These are phyloP conservation scores for Telopea speciosissima DNA, from an alignment of 177 flowering plant species.

Conservation along the genomic window DNA sequence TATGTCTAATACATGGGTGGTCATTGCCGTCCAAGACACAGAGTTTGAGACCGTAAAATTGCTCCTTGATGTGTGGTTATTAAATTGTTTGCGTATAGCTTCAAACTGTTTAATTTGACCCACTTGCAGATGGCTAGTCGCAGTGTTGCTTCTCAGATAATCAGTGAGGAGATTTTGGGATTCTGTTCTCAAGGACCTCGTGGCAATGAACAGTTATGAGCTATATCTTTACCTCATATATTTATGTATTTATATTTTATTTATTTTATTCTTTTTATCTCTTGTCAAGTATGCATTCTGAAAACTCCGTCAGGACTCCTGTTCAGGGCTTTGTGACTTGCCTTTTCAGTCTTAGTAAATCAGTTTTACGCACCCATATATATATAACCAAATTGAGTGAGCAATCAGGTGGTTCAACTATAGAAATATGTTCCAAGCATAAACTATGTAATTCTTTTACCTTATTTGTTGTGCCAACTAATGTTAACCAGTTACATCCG, in stretches of 20 bases:
- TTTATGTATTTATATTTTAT: neutral
- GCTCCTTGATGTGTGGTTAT: neutral
- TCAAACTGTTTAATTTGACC: slow-evolving; percentile 8
- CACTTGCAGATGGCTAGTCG: slow-evolving; percentile 61
- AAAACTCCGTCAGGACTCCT: too few relatives aligned
- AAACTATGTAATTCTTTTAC: too few relatives aligned
- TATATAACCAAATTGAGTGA: too few relatives aligned
- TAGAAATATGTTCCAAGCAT: too few relatives aligned
- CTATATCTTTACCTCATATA: slow-evolving; percentile 1
- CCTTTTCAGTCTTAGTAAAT: too few relatives aligned
- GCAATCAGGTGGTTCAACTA: too few relatives aligned
- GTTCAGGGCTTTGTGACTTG: too few relatives aligned
- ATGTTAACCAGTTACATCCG: too few relatives aligned
- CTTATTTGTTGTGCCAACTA: too few relatives aligned
- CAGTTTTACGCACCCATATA: too few relatives aligned
- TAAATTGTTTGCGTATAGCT: neutral
- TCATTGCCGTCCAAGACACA: neutral
- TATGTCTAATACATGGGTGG: neutral
- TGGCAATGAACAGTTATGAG: slow-evolving; percentile 85
- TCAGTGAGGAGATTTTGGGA: slow-evolving; percentile 70
- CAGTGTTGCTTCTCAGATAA: slow-evolving; percentile 54
- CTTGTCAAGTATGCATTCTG: too few relatives aligned
- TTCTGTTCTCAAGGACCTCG: slow-evolving; percentile 80
- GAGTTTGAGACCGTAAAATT: neutral
- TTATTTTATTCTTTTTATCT: slow-evolving; percentile 1